Conservation (phyloP, 2,329 filamentous ascomycete genomes). For the Cercospora canescens region DNA sequence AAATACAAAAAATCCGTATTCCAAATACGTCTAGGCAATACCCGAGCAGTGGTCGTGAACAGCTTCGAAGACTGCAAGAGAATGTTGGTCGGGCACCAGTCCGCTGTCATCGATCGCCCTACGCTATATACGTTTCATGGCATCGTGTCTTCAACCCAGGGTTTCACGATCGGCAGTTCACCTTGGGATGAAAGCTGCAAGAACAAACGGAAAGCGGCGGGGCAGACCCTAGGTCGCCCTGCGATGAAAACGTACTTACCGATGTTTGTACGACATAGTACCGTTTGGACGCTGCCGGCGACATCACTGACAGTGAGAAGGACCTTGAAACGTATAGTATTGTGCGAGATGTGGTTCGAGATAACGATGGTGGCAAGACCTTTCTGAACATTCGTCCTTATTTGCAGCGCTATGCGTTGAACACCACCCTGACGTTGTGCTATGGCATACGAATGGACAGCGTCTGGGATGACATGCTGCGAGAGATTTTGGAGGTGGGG, state of each 20-base stretch:
- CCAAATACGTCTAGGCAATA: slow-evolving; percentile 57
- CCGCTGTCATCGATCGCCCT: slow-evolving; percentile 48
- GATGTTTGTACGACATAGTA: slow-evolving; percentile 43
- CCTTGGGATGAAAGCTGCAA: slow-evolving; percentile 57
- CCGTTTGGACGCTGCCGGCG: not conserved
- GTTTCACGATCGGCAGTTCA: slow-evolving; percentile 56
- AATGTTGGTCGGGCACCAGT: slow-evolving; percentile 52
- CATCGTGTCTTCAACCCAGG: slow-evolving; percentile 53
- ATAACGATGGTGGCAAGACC: slow-evolving; percentile 42
- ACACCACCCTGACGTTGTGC: slow-evolving; percentile 56
- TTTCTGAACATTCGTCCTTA: slow-evolving; percentile 50
- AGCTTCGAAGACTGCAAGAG: slow-evolving; percentile 55
- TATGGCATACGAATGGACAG: slow-evolving; percentile 58
- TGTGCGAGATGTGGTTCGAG: slow-evolving; percentile 47
- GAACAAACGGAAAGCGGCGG: slow-evolving; percentile 55
- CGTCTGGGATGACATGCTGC: slow-evolving; percentile 53
- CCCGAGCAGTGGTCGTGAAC: slow-evolving; percentile 54
- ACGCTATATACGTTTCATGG: slow-evolving; percentile 57
- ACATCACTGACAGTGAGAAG: not conserved
- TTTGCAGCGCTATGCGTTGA: slow-evolving; percentile 55
- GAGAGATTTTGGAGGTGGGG: slow-evolving; percentile 56
- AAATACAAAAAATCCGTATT: slow-evolving; percentile 51
- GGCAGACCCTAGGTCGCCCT: slow-evolving; percentile 48
- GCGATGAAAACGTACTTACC: slow-evolving; percentile 51
- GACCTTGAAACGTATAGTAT: slow-evolving; percentile 56